These are phyloP conservation scores for Sonneratia alba DNA, from an alignment of 345 rosid species.

Conservation along the genomic window DNA sequence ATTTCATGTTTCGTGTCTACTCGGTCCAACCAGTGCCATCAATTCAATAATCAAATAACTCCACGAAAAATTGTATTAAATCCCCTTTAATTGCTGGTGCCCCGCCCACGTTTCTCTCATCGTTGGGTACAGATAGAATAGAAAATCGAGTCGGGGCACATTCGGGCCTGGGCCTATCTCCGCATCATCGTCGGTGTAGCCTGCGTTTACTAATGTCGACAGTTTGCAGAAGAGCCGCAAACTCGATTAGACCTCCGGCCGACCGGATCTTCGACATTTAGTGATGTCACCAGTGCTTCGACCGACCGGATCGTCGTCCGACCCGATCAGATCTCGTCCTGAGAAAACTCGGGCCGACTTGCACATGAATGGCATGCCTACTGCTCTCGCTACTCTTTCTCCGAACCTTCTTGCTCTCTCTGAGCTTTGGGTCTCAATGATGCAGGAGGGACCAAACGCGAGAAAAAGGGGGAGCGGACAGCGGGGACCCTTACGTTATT, in stretches of 20 bases:
- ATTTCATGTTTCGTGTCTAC: too few relatives aligned
- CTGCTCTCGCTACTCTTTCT: neutral
- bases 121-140: neutral
- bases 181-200: neutral
- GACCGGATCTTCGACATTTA: too few relatives aligned
- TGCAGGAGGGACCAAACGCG: neutral
- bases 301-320: too few relatives aligned
- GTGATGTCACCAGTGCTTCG: too few relatives aligned
- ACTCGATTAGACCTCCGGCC: too few relatives aligned
- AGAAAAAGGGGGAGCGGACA: neutral
- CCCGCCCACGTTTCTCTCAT: neutral
- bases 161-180: neutral
- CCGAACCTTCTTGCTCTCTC: neutral
- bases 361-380: too few relatives aligned
- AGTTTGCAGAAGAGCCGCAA: too few relatives aligned
- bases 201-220: too few relatives aligned
- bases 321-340: too few relatives aligned
- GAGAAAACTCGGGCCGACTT: too few relatives aligned
- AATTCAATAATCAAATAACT: neutral
- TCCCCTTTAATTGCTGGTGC: neutral
- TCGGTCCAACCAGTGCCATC: too few relatives aligned
- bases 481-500: neutral
- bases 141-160: neutral
- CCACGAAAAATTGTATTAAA: neutral
- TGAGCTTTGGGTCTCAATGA: neutral